Percentiles rank a stretch among this genome's conserved stretches.
These are phyloP conservation scores for Globisporangium solare DNA, from an alignment of 352 stramenopile species.

Conservation along the genomic window DNA sequence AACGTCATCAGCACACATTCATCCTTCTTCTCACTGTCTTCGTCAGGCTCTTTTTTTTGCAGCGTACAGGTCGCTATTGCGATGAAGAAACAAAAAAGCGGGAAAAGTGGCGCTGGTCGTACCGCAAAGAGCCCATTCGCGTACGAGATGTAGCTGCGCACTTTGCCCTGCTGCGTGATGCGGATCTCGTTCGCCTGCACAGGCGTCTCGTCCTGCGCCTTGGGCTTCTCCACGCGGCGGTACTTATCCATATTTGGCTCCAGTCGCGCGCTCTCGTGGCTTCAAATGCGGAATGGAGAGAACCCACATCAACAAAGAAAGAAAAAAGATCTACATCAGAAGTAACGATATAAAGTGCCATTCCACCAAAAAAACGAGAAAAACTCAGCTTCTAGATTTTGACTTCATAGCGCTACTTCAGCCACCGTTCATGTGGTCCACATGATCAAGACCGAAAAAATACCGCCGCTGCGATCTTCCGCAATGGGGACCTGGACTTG, in stretches of 20 bases:
- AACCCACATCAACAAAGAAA: neutral
- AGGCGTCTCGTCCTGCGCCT: conserved; percentile 34
- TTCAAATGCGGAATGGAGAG: conserved; percentile 3
- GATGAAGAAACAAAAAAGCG: too few relatives aligned
- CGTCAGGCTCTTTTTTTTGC: neutral
- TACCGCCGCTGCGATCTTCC: neutral
- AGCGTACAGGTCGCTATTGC: neutral
- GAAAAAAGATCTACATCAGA: conserved; percentile 30
- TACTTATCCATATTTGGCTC: conserved; percentile 80
- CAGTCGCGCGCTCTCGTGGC: neutral
- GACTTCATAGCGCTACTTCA: conserved; percentile 2
- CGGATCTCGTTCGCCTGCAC: conserved; percentile 74
- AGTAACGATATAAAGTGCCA: conserved; percentile 27
- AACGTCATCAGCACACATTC: too few relatives aligned
- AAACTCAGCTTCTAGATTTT: conserved; percentile 4
- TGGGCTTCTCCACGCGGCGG: conserved; percentile 63
- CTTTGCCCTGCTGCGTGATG: conserved; percentile 79
- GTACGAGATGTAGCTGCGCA: conserved; percentile 80
- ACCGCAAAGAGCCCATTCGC: conserved; percentile 68
- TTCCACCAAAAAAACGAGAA: neutral
- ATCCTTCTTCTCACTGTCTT: neutral
- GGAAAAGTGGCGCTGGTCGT: conserved; percentile 5
- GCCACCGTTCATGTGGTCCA: neutral
- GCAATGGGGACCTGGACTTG: neutral
- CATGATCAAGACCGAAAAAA: neutral